Evolutionary conservation across 1,139 yeast species (phyloP).

Genomic region (Blastobotrys buckinghamii): DNA sequence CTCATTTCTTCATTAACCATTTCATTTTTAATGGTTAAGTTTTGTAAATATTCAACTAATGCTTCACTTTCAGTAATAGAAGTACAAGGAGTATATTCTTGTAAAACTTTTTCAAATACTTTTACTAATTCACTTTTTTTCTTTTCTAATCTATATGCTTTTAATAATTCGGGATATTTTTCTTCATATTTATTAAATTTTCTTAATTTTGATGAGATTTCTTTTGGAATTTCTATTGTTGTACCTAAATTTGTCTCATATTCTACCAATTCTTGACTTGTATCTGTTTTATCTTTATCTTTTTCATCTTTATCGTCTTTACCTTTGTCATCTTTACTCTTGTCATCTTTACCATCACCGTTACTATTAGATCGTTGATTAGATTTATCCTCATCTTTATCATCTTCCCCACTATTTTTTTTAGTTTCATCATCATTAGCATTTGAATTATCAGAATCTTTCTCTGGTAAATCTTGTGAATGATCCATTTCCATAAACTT

Average conservation of each 20-base stretch:
- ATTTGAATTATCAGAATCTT: slow-evolving; percentile 1
- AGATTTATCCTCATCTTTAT: neutral
- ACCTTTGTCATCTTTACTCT: neutral
- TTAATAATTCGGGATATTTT: slow-evolving; percentile 70
- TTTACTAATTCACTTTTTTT: slow-evolving; percentile 56
- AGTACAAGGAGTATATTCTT: slow-evolving; percentile 76
- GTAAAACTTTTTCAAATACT: slow-evolving; percentile 62
- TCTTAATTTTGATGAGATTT: slow-evolving; percentile 54
- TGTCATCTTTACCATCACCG: too few species aligned
- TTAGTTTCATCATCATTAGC: neutral
- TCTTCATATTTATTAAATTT: slow-evolving; percentile 86
- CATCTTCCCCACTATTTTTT: too few species aligned
- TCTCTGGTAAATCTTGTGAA: neutral
- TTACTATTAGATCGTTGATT: too few species aligned
- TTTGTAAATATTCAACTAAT: slow-evolving; percentile 63
- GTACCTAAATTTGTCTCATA: neutral
- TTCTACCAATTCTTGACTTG: slow-evolving; percentile 4
- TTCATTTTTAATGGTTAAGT: slow-evolving; percentile 55
- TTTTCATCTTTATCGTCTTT: neutral
- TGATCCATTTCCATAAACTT: slow-evolving; percentile 19
- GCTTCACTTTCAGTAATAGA: slow-evolving; percentile 65
- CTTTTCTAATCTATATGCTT: slow-evolving; percentile 81
- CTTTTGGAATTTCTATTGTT: slow-evolving; percentile 41
- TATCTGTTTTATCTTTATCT: slow-evolving; percentile 1
- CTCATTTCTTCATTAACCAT: slow-evolving; percentile 52